These are phyloP conservation scores for Candida easanensis DNA, from an alignment of 805 yeast species.

Conservation along the genomic window DNA sequence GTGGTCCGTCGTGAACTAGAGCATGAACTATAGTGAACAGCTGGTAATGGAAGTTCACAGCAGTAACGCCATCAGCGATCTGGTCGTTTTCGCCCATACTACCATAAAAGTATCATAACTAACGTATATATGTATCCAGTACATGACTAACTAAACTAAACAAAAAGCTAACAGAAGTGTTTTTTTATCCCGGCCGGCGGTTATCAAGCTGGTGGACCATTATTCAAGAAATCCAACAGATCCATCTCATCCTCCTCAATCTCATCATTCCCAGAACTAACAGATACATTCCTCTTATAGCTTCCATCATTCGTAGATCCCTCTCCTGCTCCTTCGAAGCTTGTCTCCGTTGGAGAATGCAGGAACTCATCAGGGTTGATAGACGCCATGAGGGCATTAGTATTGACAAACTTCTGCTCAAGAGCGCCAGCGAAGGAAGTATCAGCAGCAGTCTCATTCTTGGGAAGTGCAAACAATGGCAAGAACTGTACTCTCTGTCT, in stretches of 20 bases:
- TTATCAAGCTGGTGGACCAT: constrained; percentile 40
- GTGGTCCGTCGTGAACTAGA: too few species aligned
- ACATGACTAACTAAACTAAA: too few species aligned
- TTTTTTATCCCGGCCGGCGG: too few species aligned
- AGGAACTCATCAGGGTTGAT: constrained; percentile 20
- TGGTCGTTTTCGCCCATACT: too few species aligned
- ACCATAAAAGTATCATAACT: too few species aligned
- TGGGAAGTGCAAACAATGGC: constrained; percentile 47
- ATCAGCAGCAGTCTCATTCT: constrained; percentile 8
- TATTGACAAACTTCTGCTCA: constrained; percentile 5
- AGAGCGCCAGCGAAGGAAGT: constrained; percentile 2
- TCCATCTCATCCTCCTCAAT: constrained; percentile 36
- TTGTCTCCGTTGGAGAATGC: constrained; percentile 7
- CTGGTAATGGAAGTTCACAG: too few species aligned
- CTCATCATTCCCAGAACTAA: constrained; percentile 7
- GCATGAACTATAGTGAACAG: too few species aligned
- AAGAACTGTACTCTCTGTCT: constrained; percentile 37
- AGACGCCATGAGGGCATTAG: constrained; percentile 11
- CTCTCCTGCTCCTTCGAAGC: constrained; percentile 2
- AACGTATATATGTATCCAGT: too few species aligned
- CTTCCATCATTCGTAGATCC: background rate
- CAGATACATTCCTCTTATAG: constrained; percentile 4
- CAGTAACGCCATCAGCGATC: too few species aligned
- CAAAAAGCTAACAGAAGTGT: too few species aligned
- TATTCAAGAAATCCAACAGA: constrained; percentile 43